Base-by-base conservation (phyloP, 768 basidiomycete genomes). In the Kwoniella shandongensis region DNA sequence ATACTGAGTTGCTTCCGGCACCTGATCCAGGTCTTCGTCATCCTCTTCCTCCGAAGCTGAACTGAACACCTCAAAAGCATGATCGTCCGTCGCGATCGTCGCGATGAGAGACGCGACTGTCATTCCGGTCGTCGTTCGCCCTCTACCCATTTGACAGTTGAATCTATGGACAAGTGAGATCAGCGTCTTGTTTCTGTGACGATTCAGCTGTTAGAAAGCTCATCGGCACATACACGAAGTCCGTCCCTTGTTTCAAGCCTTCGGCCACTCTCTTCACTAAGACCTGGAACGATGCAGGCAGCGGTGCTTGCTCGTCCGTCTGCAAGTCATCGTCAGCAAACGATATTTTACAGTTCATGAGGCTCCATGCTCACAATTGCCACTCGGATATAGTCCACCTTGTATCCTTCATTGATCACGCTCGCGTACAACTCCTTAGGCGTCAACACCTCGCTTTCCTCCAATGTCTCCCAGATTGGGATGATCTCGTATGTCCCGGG, bases 251-350 rank as follows among this genome's bases (percentile, higher is more conserved):
- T 62, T 52, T 82, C 81, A 57, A 81, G 69, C 73, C 82, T 15
- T 35, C 42, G 1, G 73, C 81, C 4, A 97, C 83, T 30, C 92
- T 84, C 23, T 85, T 83, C 25, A 94, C 79, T 39, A 99, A 80
- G 51, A 88, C 86, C 20, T 82, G 84, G 18, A 97, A 82, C 4
- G 91, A 90, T 39, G 81, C 88, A 0, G 96, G 96, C 17, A 98
- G 81, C 0, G 94, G 94, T 0, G 93, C 91, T 79, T 94, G 93
- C 73, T 99, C 94, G 67, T 98, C 94, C 7, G 92, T 97, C 89
- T 93, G 64, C n/a, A 20, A 32, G 32, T 13, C 20, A 15, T 15
- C 3, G 26, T 55, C 42, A 70, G 59, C 54, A 12, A 18, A 23
- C 1, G 25, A 13, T 23, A 36, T 4, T 23, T 15, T 23, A n/a